phyloP scores from a whole-genome alignment of 78 protist species.

The Guillardia theta region DNA sequence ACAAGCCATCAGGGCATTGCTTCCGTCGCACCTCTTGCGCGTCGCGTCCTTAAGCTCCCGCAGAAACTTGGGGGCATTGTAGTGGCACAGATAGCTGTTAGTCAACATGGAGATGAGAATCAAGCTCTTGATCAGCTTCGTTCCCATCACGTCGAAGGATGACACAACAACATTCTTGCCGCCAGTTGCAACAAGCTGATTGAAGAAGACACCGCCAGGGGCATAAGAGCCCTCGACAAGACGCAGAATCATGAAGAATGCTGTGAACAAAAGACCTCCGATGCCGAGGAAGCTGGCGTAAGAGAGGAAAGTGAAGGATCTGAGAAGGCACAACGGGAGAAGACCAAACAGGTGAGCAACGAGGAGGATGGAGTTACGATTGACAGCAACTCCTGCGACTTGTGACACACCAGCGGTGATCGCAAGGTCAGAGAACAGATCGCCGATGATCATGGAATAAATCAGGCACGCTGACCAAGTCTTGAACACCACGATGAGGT shows the following conservation, averaged over 20 bases:
- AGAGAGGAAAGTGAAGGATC: background rate
- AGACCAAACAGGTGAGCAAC: background rate
- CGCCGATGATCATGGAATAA: constrained; percentile 22
- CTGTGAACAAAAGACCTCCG: background rate
- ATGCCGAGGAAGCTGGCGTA: background rate
- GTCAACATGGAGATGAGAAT: background rate
- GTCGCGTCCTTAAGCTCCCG: background rate
- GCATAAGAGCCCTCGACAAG: background rate
- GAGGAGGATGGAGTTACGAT: background rate
- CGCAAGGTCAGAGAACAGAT: background rate
- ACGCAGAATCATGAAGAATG: background rate
- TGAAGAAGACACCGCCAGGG: background rate
- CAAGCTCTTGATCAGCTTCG: background rate
- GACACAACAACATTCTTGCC: background rate
- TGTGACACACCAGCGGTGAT: background rate
- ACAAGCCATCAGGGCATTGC: background rate
- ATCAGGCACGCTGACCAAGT: constrained; percentile 2
- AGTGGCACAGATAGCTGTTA: constrained; percentile 6
- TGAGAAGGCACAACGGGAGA: background rate
- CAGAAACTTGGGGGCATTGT: constrained; percentile 38
- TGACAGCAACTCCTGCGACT: background rate
- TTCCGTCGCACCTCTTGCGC: background rate
- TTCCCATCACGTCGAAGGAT: background rate
- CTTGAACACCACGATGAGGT: background rate
- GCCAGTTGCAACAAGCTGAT: background rate